A percentile compares a stretch with the other conserved stretches of the same genome.
These are phyloP conservation scores for Naganishia sp. DNA, from an alignment of 1,284 basidiomycete species.

Conservation along the genomic window DNA sequence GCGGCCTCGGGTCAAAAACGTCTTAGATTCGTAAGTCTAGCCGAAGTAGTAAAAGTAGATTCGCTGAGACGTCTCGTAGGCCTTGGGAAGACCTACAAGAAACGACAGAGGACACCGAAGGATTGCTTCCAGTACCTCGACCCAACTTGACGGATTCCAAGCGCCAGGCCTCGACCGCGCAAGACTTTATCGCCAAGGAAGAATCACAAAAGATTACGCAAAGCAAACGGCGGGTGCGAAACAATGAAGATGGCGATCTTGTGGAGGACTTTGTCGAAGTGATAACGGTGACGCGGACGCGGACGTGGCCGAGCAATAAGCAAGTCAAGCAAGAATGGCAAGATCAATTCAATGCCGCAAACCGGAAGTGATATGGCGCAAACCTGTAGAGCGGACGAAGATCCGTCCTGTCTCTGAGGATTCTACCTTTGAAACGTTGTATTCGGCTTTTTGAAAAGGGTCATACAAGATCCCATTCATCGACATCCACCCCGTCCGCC, in stretches of 20 bases:
- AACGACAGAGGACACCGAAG: constrained; percentile 4
- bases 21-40: not conserved
- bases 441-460: too few relatives aligned
- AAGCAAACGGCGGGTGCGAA: constrained; percentile 11
- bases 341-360: not conserved
- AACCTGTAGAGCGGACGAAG: not conserved
- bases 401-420: too few relatives aligned
- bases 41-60: not conserved
- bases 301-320: constrained; percentile 15
- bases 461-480: constrained; percentile 32
- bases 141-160: constrained; percentile 4
- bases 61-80: not conserved
- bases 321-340: constrained; percentile 15
- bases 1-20: constrained; percentile 14
- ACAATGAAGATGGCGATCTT: constrained; percentile 13
- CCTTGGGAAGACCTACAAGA: constrained; percentile 20
- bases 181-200: constrained; percentile 19
- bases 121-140: constrained; percentile 7
- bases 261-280: constrained; percentile 20
- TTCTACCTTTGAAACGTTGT: too few relatives aligned
- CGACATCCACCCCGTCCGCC: constrained; percentile 20
- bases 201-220: constrained; percentile 23
- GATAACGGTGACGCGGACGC: constrained; percentile 10
- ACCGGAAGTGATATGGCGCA: not conserved
- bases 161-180: not conserved